Percentiles rank a stretch among this genome's conserved stretches.
phyloP scores from a whole-genome alignment of 2,329 filamentous ascomycete genomes.

The Pestalotiopsis sp. region DNA sequence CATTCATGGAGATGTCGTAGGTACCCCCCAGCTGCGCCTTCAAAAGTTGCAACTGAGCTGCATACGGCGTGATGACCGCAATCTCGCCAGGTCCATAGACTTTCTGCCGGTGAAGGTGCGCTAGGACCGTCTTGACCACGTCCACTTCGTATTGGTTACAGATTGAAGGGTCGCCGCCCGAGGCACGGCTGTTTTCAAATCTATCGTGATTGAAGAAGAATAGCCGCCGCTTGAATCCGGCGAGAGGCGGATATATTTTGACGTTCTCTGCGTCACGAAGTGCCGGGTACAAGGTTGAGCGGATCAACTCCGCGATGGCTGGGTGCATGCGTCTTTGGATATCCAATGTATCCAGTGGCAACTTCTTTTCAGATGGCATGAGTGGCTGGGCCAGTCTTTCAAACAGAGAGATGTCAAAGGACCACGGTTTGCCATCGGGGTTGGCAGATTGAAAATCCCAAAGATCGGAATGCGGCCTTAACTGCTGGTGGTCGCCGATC shows the following conservation, averaged over 20 bases:
- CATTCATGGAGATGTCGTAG: constrained; percentile 37
- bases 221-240: constrained; percentile 48
- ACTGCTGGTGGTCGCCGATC: constrained; percentile 65
- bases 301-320: constrained; percentile 54
- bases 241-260: constrained; percentile 42
- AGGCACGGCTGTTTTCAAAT: constrained; percentile 21
- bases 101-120: constrained; percentile 67
- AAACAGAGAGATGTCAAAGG: constrained; percentile 62
- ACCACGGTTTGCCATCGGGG: constrained; percentile 47
- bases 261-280: constrained; percentile 47
- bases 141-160: constrained; percentile 63
- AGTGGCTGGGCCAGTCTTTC: constrained; percentile 51
- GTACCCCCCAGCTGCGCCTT: constrained; percentile 65
- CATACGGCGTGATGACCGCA: constrained; percentile 69
- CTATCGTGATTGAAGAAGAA: constrained; percentile 51
- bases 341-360: constrained; percentile 40
- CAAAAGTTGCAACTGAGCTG: constrained; percentile 57
- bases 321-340: constrained; percentile 64
- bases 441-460: constrained; percentile 56
- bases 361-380: constrained; percentile 20
- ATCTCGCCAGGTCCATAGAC: constrained; percentile 62
- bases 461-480: constrained; percentile 59
- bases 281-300: constrained; percentile 53
- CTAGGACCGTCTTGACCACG: constrained; percentile 64
- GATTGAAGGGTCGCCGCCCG: constrained; percentile 41